Conservation (phyloP, 192 early-diverging fungal species). For the Podila clonocystis region DNA sequence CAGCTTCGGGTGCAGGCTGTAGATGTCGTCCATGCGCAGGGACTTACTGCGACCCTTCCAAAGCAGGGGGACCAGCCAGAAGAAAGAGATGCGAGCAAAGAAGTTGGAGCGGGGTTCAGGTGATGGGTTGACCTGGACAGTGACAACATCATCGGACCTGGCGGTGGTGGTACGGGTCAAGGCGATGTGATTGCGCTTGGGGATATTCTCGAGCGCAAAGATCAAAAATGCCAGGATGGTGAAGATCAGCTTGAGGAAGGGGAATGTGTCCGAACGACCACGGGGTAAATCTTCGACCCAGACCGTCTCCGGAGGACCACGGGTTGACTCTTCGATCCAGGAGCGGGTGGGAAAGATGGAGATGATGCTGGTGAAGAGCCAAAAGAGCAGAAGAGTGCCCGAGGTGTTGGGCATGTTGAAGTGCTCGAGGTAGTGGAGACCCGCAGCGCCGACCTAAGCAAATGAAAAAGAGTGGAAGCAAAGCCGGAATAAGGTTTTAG, state of each 20-base stretch:
- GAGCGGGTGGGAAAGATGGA: conserved; percentile 56
- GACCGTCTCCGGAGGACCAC: conserved; percentile 19
- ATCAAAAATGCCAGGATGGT: conserved; percentile 46
- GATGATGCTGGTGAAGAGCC: conserved; percentile 53
- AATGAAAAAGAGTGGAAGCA: background rate
- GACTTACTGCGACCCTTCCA: conserved; percentile 30
- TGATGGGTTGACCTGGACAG: conserved; percentile 22
- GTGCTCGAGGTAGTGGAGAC: conserved; percentile 34
- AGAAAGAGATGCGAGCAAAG: conserved; percentile 48
- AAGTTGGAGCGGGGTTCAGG: conserved; percentile 42
- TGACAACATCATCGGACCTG: conserved; percentile 9
- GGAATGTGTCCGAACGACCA: conserved; percentile 16
- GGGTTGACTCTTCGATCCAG: conserved; percentile 23
- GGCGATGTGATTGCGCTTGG: conserved; percentile 42
- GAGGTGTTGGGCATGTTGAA: conserved; percentile 53
- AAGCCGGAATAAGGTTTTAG: background rate
- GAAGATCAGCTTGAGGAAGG: conserved; percentile 42
- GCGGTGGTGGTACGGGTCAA: conserved; percentile 15
- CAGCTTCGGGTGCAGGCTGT: conserved; percentile 31
- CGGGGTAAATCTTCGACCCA: conserved; percentile 22
- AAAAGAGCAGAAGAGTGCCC: conserved; percentile 61
- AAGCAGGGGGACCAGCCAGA: conserved; percentile 52
- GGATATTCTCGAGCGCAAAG: conserved; percentile 56
- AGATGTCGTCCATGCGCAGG: conserved; percentile 48
- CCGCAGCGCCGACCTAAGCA: conserved; percentile 5